A percentile compares a stretch with the other conserved stretches of the same genome.
Conservation (phyloP, 1,284 basidiomycete genomes). For the Ustanciosporium gigantosporum region DNA sequence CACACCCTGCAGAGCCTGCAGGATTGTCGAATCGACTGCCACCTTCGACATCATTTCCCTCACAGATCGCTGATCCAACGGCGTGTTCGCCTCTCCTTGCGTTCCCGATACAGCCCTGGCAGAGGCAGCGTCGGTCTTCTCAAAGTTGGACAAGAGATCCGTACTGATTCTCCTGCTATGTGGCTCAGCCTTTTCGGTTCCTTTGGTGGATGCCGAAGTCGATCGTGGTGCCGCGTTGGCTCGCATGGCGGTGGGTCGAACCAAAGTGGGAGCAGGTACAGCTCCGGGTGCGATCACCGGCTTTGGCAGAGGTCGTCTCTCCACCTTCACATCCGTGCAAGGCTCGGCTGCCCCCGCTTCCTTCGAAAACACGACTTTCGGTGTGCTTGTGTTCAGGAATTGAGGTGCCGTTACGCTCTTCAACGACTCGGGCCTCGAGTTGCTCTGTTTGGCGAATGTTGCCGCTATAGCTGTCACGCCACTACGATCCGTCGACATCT, state of each 20-base stretch:
- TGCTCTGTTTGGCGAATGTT: no score
- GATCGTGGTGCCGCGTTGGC: no score
- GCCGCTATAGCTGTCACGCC: no score
- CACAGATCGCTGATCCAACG: slow-evolving; percentile 4
- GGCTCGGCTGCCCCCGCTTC: neutral
- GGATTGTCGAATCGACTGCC: slow-evolving; percentile 28
- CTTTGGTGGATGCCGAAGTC: neutral
- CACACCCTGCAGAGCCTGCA: slow-evolving; percentile 11
- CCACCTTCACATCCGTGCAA: slow-evolving; percentile 5
- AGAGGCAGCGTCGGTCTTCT: slow-evolving; percentile 2
- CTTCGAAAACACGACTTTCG: slow-evolving; percentile 34
- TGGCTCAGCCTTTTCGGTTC: slow-evolving; percentile 3
- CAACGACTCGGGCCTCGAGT: slow-evolving; percentile 22
- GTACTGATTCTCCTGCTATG: slow-evolving; percentile 25
- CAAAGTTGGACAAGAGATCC: slow-evolving; percentile 25
- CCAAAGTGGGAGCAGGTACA: slow-evolving; percentile 15
- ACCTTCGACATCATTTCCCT: slow-evolving; percentile 31
- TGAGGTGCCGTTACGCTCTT: slow-evolving; percentile 31
- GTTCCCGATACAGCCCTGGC: neutral
- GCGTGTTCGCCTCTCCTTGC: neutral
- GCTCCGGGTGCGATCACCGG: slow-evolving; percentile 24
- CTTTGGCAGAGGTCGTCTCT: slow-evolving; percentile 25
- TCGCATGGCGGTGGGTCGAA: slow-evolving; percentile 27
- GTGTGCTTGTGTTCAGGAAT: slow-evolving; percentile 42
- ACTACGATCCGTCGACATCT: slow-evolving; percentile 11